Conservation (phyloP, 2,329 filamentous ascomycete genomes). For the Colletotrichum echinochloae region DNA sequence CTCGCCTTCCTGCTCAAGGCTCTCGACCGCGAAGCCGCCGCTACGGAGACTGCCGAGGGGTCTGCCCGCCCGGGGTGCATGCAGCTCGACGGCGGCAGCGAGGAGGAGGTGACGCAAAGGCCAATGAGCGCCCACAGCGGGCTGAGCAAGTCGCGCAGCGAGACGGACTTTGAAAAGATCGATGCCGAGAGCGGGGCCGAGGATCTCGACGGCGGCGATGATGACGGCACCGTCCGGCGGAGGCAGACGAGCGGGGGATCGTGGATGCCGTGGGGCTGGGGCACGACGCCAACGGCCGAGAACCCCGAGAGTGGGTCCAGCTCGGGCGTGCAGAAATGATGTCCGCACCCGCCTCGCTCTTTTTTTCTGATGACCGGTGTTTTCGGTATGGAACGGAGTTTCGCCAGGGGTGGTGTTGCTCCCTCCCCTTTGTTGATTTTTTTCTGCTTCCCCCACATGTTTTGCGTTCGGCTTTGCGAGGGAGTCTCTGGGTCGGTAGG, state of each 20-base stretch:
- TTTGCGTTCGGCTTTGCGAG: constrained; percentile 24
- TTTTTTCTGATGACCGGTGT: constrained; percentile 12
- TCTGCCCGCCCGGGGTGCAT: constrained; percentile 34
- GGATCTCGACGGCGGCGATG: constrained; percentile 46
- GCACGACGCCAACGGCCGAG: constrained; percentile 41
- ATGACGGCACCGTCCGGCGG: constrained; percentile 55
- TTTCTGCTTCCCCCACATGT: no score
- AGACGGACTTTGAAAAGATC: constrained; percentile 90
- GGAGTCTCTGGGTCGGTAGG: constrained; percentile 28
- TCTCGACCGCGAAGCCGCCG: constrained; percentile 81
- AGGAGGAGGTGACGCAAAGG: constrained; percentile 50
- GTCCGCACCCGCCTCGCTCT: not conserved
- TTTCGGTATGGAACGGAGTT: constrained; percentile 43
- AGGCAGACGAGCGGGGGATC: constrained; percentile 48
- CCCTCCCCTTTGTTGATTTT: constrained; percentile 5
- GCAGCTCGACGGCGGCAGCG: constrained; percentile 40
- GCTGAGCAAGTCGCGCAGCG: constrained; percentile 84
- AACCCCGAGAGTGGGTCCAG: constrained; percentile 47
- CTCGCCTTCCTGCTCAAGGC: constrained; percentile 80
- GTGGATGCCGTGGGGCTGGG: constrained; percentile 65
- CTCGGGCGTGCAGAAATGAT: constrained; percentile 54
- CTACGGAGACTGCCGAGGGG: constrained; percentile 60
- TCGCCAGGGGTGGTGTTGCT: constrained; percentile 39
- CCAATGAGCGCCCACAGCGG: constrained; percentile 64
- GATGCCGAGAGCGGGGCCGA: constrained; percentile 77